phyloP scores from a whole-genome alignment of 441 rosid genomes.

The Dalechampia spathulata region DNA sequence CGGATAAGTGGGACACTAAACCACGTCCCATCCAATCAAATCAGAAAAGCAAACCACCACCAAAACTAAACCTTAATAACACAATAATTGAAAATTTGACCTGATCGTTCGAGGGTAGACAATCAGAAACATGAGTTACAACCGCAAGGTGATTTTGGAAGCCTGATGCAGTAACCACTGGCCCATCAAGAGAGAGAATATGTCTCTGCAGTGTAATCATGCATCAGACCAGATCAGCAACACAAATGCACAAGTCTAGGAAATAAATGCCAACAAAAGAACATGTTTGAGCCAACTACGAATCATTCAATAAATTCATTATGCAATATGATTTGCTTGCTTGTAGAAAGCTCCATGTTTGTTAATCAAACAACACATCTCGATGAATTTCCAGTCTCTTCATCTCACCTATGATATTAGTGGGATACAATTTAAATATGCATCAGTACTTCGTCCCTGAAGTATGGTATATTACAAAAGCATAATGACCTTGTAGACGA shows the following conservation, averaged over 20 bases:
- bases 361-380: background rate
- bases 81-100: constrained; percentile 23
- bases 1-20: background rate
- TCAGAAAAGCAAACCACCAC: background rate
- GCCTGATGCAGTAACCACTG: constrained; percentile 80
- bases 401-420: too few relatives aligned
- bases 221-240: background rate
- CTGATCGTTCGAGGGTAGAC: constrained; percentile 85
- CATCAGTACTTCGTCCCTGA: too few relatives aligned
- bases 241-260: too few relatives aligned
- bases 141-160: constrained; percentile 76
- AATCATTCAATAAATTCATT: background rate
- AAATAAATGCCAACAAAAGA: too few relatives aligned
- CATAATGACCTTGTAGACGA: too few relatives aligned
- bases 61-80: background rate
- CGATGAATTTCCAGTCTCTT: background rate
- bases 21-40: background rate
- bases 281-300: too few relatives aligned
- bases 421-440: too few relatives aligned
- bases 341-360: background rate
- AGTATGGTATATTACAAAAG: too few relatives aligned
- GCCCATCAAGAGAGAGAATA: constrained; percentile 79
- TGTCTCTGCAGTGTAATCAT: constrained; percentile 49
- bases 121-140: constrained; percentile 70
- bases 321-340: background rate